These are phyloP conservation scores for Hebeloma cylindrosporum DNA, from an alignment of 768 basidiomycete species.

Conservation along the genomic window DNA sequence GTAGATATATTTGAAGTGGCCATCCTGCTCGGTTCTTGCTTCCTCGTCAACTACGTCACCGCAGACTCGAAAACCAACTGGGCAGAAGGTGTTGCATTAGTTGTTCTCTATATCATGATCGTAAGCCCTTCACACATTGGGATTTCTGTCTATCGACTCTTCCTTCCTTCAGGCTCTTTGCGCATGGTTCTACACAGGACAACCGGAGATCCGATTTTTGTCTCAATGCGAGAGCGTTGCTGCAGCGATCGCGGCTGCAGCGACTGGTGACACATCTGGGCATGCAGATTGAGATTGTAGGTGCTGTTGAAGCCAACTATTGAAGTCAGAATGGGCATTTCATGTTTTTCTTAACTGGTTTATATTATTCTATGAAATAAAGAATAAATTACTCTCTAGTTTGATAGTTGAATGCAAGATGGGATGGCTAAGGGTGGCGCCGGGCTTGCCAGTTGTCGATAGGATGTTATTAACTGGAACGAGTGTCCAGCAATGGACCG, in stretches of 20 bases:
- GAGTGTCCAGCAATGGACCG: conserved; percentile 25
- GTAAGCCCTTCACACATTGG: conserved; percentile 29
- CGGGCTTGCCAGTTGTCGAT: no score
- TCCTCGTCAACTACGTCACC: conserved; percentile 79
- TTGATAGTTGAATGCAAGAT: no score
- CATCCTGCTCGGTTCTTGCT: conserved; percentile 62
- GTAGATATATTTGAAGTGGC: conserved; percentile 71
- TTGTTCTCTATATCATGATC: conserved; percentile 69
- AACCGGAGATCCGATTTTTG: conserved; percentile 46
- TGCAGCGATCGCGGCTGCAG: conserved; percentile 30
- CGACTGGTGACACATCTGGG: conserved; percentile 8
- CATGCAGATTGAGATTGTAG: no score
- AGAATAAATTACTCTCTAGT: no score
- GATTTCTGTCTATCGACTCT: background rate
- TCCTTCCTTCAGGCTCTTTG: conserved; percentile 46
- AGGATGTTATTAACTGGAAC: background rate
- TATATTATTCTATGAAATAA: conserved; percentile 1
- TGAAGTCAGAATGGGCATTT: no score
- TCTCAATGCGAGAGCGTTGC: conserved; percentile 41
- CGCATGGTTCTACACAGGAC: conserved; percentile 67
- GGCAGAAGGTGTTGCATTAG: conserved; percentile 68
- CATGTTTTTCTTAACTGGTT: no score
- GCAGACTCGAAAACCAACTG: conserved; percentile 80
- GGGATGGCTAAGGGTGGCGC: no score
- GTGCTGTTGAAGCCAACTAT: no score